Conservation (phyloP, 192 early-diverging fungal species). For the Umbelopsis sp. region DNA sequence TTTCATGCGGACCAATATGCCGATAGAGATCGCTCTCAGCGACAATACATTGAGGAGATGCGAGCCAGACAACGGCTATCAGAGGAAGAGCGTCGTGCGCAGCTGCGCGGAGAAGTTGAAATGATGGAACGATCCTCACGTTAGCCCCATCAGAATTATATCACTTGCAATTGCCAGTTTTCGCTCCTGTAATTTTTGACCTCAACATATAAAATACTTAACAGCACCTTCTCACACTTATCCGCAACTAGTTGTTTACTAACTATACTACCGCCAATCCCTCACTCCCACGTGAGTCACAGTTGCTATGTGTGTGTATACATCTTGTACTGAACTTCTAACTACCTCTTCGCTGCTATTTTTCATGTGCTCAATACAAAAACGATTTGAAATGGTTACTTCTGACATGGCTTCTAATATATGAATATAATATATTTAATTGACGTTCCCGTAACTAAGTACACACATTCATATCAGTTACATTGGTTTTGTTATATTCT, state of each 20-base stretch:
- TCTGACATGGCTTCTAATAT: no score
- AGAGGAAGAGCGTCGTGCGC: conserved; percentile 2
- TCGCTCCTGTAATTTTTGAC: not conserved
- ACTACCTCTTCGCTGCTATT: not conserved
- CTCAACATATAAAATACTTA: no score
- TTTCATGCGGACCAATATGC: conserved; percentile 11
- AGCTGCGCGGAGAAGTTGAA: conserved; percentile 9
- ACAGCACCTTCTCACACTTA: no score
- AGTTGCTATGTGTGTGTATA: no score
- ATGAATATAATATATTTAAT: no score
- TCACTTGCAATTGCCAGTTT: not conserved
- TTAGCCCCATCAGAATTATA: not conserved
- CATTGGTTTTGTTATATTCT: no score
- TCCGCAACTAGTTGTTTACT: no score
- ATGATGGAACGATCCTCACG: conserved; percentile 5
- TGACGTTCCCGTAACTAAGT: no score
- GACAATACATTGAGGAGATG: conserved; percentile 3
- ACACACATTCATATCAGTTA: no score
- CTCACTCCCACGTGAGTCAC: no score
- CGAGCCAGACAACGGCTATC: not conserved
- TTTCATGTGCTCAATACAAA: no score
- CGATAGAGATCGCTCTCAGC: conserved; percentile 1
- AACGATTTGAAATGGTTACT: not conserved
- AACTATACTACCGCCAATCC: no score
- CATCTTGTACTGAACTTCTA: not conserved